A percentile compares a stretch with the other conserved stretches of the same genome.
These are phyloP conservation scores for Fomitopsis pulvina DNA, from an alignment of 768 basidiomycete species.

Conservation along the genomic window DNA sequence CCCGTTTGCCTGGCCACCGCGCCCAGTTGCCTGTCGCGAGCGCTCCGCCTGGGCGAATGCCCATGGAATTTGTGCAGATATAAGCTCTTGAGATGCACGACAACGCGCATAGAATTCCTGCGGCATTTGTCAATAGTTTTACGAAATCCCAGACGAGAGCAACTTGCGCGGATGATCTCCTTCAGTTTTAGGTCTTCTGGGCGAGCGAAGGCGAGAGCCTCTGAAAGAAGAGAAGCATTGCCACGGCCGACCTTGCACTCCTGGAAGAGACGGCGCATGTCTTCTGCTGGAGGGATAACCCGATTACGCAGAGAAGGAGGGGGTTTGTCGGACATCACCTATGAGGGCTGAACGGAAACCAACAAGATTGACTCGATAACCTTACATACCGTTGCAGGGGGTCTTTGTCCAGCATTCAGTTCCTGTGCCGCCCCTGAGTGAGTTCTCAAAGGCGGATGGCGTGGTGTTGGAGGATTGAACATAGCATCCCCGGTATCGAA, in stretches of 20 bases:
- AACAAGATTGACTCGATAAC: background rate
- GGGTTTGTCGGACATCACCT: constrained; percentile 13
- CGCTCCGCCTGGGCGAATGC: constrained; percentile 77
- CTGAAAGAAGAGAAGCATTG: constrained; percentile 69
- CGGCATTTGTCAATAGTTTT: background rate
- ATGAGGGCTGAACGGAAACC: background rate
- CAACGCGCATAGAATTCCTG: constrained; percentile 85
- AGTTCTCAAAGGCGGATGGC: constrained; percentile 15
- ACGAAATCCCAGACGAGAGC: background rate
- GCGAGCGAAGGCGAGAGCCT: constrained; percentile 62
- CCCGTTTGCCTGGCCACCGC: constrained; percentile 5
- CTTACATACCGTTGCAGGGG: constrained; percentile 10
- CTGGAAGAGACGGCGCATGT: constrained; percentile 74
- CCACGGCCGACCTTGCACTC: constrained; percentile 81
- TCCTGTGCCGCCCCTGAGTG: background rate
- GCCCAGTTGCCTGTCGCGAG: constrained; percentile 34
- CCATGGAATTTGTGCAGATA: constrained; percentile 88
- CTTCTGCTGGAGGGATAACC: constrained; percentile 73
- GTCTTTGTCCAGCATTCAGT: constrained; percentile 1
- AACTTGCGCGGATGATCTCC: constrained; percentile 59
- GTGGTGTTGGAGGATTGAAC: constrained; percentile 58
- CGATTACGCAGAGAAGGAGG: constrained; percentile 27
- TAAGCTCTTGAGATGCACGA: constrained; percentile 74
- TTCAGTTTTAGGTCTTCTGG: constrained; percentile 61
- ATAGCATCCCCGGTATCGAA: constrained; percentile 75